These are phyloP conservation scores for Kodamaea suecica DNA, from an alignment of 1,139 yeast genomes.

Conservation along the genomic window DNA sequence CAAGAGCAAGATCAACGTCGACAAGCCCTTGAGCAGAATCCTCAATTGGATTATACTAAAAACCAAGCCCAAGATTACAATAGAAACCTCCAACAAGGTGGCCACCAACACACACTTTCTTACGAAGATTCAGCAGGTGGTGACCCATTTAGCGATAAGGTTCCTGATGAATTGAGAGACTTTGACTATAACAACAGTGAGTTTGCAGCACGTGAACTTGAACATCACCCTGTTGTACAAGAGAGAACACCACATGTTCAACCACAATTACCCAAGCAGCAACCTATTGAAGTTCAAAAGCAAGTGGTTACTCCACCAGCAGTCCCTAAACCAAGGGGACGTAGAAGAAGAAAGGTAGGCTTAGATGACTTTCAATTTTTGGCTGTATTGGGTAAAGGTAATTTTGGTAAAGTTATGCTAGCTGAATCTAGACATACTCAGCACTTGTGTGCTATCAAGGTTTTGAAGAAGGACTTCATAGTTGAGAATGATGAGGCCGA, in stretches of 20 bases:
- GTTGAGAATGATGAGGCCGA: conserved; percentile 95
- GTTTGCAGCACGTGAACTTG: no score
- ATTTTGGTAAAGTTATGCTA: conserved; percentile 95
- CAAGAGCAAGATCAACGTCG: conserved; percentile 13
- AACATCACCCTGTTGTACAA: conserved; percentile 17
- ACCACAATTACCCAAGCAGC: no score
- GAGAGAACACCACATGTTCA: conserved; percentile 9
- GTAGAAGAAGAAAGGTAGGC: conserved; percentile 70
- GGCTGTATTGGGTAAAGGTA: conserved; percentile 95
- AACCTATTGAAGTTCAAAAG: neutral
- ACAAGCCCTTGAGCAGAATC: conserved; percentile 5
- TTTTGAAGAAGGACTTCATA: conserved; percentile 89
- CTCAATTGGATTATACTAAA: no score
- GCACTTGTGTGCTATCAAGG: conserved; percentile 88
- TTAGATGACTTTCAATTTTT: conserved; percentile 90
- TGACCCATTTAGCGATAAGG: conserved; percentile 17
- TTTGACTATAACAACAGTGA: conserved; percentile 32
- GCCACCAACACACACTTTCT: conserved; percentile 10
- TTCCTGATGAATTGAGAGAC: conserved; percentile 21
- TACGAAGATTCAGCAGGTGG: conserved; percentile 8
- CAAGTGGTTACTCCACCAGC: conserved; percentile 15
- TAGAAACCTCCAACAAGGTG: conserved; percentile 11
- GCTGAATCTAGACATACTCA: conserved; percentile 85
- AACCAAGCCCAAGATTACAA: neutral
- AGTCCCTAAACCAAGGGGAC: conserved; percentile 25